phyloP scores from a whole-genome alignment of 352 stramenopile species.

The Phytopythium sindhum region DNA sequence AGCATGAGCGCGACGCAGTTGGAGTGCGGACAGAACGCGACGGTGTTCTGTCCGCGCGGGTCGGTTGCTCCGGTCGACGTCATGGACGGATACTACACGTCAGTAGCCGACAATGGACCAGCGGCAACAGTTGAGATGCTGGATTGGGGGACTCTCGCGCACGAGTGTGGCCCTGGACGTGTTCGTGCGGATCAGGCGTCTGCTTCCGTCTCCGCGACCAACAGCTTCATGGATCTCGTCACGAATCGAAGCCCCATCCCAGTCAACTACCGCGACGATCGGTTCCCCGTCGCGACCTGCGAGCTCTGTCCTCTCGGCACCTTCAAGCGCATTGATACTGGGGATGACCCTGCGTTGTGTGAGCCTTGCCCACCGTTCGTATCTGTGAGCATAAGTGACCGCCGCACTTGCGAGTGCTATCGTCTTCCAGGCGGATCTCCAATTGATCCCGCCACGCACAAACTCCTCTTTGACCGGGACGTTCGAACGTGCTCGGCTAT shows the following conservation, averaged over 20 bases:
- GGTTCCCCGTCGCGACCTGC: slow-evolving; percentile 55
- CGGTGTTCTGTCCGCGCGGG: slow-evolving; percentile 43
- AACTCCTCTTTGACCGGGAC: slow-evolving; percentile 37
- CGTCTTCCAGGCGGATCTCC: slow-evolving; percentile 37
- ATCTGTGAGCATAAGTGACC: slow-evolving; percentile 36
- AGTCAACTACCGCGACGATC: slow-evolving; percentile 58
- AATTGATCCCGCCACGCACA: slow-evolving; percentile 24
- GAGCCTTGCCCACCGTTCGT: slow-evolving; percentile 42
- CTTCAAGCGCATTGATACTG: slow-evolving; percentile 50
- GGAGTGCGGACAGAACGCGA: slow-evolving; percentile 40
- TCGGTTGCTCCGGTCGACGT: slow-evolving; percentile 24
- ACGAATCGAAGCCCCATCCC: slow-evolving; percentile 39
- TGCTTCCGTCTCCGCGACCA: slow-evolving; percentile 10
- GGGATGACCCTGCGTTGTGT: slow-evolving; percentile 50
- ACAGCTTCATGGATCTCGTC: slow-evolving; percentile 35
- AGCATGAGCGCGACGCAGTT: slow-evolving; percentile 39
- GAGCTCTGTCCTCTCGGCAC: slow-evolving; percentile 57
- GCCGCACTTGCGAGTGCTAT: slow-evolving; percentile 61
- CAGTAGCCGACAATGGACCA: slow-evolving; percentile 16
- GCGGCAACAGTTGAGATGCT: not conserved
- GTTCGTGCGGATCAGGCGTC: slow-evolving; percentile 19
- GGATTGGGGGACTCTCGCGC: not conserved
- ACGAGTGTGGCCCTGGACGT: slow-evolving; percentile 33
- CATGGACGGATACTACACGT: slow-evolving; percentile 46
- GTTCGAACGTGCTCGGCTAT: slow-evolving; percentile 15